Base-by-base conservation (phyloP, 768 basidiomycete species). In the Hygrophoropsis aurantiaca region DNA sequence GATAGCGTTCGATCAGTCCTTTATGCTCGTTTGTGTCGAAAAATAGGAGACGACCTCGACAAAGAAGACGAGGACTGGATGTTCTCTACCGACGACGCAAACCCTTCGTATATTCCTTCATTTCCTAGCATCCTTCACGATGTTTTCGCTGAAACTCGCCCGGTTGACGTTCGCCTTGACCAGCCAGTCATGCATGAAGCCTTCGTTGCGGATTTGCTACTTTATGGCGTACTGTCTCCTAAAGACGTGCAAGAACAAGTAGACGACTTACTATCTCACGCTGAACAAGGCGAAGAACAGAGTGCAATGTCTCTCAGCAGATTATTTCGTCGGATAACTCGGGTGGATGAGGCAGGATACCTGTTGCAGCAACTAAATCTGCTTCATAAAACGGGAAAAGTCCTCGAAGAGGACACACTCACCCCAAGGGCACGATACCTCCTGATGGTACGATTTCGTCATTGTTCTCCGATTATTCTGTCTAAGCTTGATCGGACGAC, bases 11-110 rank as follows among this genome's bases (percentile, higher is more conserved):
- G 75, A 67, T 74, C 74, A 6, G 62, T 67, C 49, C 75, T 81
- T 67, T 79, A 80, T 57, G 80, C 77, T 13, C 64, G 67, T 21
- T 64, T 81, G 21, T 80, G 77, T 57, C 69, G 73, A 50, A 68
- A 69, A 58, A 60, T 80, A 49, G 68, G 75, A 58, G 73, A 74
- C 50, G 64, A 66, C 41, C 65, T 80, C 26, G 61, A 63, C 37
- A 55, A 50, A n/a, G 63, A 65, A 47, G 51, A 56, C 9, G 48
- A 49, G 35, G 48, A 48, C 13, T 63, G 63, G 61, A 43, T 42
- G 56, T 60, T 13, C 54, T 58, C 35, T 34, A 53, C 21, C 56
- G 52, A 43, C 40, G 57, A 21, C n/a, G 25, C 38, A 42, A 26
- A 35, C 9, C 49, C 52, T 19, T 50, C 21, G 27, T 24, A 36